phyloP scores from a whole-genome alignment of 2,329 filamentous ascomycete genomes.

The Chaetoscypha palmicola region DNA sequence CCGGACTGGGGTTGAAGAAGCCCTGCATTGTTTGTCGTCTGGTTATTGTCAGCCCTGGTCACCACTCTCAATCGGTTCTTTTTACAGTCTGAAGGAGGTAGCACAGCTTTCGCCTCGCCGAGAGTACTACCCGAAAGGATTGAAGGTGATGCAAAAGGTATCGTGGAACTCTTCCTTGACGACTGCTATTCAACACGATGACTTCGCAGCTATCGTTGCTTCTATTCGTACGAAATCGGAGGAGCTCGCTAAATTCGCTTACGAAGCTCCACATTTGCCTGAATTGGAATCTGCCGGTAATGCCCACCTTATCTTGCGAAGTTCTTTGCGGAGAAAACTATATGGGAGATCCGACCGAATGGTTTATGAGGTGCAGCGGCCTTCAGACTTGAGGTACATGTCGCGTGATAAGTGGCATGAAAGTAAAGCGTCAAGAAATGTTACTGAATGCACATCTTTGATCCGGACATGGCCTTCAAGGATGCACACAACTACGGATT shows the following conservation, averaged over 20 bases:
- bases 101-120: slow-evolving; percentile 29
- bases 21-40: slow-evolving; percentile 42
- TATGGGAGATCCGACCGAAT: slow-evolving; percentile 6
- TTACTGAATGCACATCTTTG: slow-evolving; percentile 23
- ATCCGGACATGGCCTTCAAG: slow-evolving; percentile 23
- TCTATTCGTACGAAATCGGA: slow-evolving; percentile 15
- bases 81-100: slow-evolving; percentile 10
- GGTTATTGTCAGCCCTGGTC: slow-evolving; percentile 35
- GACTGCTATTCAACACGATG: slow-evolving; percentile 36
- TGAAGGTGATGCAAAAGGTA: slow-evolving; percentile 37
- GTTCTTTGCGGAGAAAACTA: slow-evolving; percentile 7
- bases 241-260: slow-evolving; percentile 15
- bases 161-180: slow-evolving; percentile 36
- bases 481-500: slow-evolving; percentile 21
- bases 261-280: not conserved
- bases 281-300: slow-evolving; percentile 2
- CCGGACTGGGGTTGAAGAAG: slow-evolving; percentile 55
- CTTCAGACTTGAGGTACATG: slow-evolving; percentile 6
- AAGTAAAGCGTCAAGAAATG: slow-evolving; percentile 10
- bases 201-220: slow-evolving; percentile 11
- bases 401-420: slow-evolving; percentile 12
- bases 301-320: slow-evolving; percentile 12
- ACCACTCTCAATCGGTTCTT: slow-evolving; percentile 8
- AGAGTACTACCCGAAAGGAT: slow-evolving; percentile 37
- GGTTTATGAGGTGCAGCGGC: not conserved